Base-by-base conservation (phyloP, 768 basidiomycete species). In the Amanita pseudoporphyria region DNA sequence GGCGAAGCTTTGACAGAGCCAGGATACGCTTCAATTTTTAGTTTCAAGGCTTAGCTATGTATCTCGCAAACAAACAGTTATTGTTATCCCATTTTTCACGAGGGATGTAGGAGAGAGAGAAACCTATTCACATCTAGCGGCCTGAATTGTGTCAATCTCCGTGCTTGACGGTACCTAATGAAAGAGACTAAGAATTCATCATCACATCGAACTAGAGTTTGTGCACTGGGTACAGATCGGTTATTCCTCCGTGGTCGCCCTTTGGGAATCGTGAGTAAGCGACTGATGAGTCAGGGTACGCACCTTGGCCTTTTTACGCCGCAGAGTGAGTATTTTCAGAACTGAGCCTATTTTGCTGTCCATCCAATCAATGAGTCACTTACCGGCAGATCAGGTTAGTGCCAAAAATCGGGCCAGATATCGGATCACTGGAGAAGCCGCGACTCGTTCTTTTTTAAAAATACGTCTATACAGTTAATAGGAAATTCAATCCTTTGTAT, bases 241-340 rank as follows among this genome's bases (percentile, higher is more conserved):
- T n/a, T n/a, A n/a, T n/a, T n/a, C n/a, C n/a, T n/a, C n/a, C n/a
- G n/a, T n/a, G n/a, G n/a, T n/a, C n/a, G n/a, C n/a, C n/a, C n/a
- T n/a, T n/a, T n/a, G n/a, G n/a, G n/a, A n/a, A n/a, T n/a, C n/a
- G n/a, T n/a, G n/a, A n/a, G n/a, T n/a, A n/a, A n/a, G n/a, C n/a
- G n/a, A n/a, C n/a, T n/a, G n/a, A n/a, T n/a, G n/a, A n/a, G n/a
- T n/a, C n/a, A n/a, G n/a, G n/a, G n/a, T n/a, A n/a, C 6, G 81
- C 88, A 4, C 90, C 93, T 1, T 99, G 95, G 95, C 73, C 98
- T n/a, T 97, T 74, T n/a, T n/a, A n/a, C n/a, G n/a, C n/a, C 62
- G 91, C 92, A 51, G 95, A 97, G 84, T 96, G 70, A 56, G 85
- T 66, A 47, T 45, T 33, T 48, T 45, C 53, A 18, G 26, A 33